phyloP scores from a whole-genome alignment of 192 early-diverging fungal genomes.

The Rhizophagus clarus region DNA sequence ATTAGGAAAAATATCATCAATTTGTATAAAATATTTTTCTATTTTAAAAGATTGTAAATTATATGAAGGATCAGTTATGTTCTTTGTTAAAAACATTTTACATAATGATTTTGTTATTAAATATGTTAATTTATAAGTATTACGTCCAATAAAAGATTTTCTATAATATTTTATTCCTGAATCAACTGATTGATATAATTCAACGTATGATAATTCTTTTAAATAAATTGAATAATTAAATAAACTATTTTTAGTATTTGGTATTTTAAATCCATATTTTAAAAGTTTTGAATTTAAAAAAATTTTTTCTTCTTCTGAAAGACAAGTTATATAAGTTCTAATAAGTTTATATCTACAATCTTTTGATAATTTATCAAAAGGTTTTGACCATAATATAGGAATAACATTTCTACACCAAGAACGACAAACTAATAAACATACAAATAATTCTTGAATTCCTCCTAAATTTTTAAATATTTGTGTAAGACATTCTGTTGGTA shows the following conservation, averaged over 20 bases:
- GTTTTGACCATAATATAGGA: constrained; percentile 14
- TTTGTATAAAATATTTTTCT: background rate
- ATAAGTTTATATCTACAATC: background rate
- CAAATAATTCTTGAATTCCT: background rate
- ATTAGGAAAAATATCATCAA: background rate
- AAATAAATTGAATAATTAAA: constrained; percentile 7
- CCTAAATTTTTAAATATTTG: background rate
- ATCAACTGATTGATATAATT: background rate
- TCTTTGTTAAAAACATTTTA: background rate
- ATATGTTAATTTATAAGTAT: background rate
- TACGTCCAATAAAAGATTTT: background rate
- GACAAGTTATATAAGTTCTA: background rate
- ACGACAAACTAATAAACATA: constrained; percentile 8
- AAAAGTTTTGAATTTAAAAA: background rate
- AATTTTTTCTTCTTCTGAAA: background rate
- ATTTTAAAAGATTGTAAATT: background rate
- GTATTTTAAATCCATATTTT: background rate
- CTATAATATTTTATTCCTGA: background rate
- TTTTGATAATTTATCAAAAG: background rate
- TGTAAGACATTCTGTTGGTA: background rate
- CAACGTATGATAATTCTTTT: background rate
- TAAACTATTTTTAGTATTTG: background rate
- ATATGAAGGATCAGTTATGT: background rate
- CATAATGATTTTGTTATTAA: background rate
- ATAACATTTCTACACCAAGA: constrained; percentile 4